A percentile compares a stretch with the other conserved stretches of the same genome.
Evolutionary conservation across 441 rosid species (phyloP).

Genomic region (Populus hybrid): DNA sequence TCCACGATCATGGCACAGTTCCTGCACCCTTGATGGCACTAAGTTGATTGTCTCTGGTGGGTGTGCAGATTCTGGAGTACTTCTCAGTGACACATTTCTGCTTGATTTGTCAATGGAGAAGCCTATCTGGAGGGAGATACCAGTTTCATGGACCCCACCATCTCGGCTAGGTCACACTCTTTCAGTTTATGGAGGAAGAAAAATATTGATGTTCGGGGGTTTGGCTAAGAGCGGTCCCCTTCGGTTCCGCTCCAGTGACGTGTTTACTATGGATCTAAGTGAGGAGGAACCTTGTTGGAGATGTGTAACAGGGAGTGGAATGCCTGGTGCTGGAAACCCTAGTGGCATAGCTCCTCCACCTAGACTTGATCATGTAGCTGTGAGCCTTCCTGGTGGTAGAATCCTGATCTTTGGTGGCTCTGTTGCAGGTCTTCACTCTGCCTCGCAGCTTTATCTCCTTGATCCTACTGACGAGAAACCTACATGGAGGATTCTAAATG

Average conservation of each 20-base stretch:
- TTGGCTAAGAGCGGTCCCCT: slow-evolving; percentile 84
- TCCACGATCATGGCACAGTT: slow-evolving; percentile 98
- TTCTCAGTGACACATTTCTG: slow-evolving; percentile 85
- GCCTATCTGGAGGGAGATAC: slow-evolving; percentile 91
- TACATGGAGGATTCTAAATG: slow-evolving; percentile 86
- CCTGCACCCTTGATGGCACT: slow-evolving; percentile 95
- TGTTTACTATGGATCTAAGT: slow-evolving; percentile 86
- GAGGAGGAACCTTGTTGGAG: slow-evolving; percentile 89
- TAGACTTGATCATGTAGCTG: too few relatives aligned
- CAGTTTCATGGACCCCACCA: slow-evolving; percentile 88
- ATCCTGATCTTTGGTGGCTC: slow-evolving; percentile 93
- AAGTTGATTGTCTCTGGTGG: slow-evolving; percentile 95
- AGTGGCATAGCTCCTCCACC: slow-evolving; percentile 72
- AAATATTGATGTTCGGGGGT: slow-evolving; percentile 94
- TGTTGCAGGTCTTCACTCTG: slow-evolving; percentile 90
- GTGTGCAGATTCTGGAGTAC: slow-evolving; percentile 93
- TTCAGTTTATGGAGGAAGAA: slow-evolving; percentile 79
- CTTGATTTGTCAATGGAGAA: slow-evolving; percentile 92
- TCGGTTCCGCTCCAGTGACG: slow-evolving; percentile 89
- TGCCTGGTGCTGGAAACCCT: slow-evolving; percentile 89
- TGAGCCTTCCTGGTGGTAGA: too few relatives aligned
- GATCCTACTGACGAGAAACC: slow-evolving; percentile 95
- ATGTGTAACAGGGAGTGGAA: slow-evolving; percentile 71
- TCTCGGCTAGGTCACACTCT: slow-evolving; percentile 89
- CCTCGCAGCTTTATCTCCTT: slow-evolving; percentile 83